These are phyloP conservation scores for Talaromyces piceae DNA, from an alignment of 2,329 filamentous ascomycete genomes.

Conservation along the genomic window DNA sequence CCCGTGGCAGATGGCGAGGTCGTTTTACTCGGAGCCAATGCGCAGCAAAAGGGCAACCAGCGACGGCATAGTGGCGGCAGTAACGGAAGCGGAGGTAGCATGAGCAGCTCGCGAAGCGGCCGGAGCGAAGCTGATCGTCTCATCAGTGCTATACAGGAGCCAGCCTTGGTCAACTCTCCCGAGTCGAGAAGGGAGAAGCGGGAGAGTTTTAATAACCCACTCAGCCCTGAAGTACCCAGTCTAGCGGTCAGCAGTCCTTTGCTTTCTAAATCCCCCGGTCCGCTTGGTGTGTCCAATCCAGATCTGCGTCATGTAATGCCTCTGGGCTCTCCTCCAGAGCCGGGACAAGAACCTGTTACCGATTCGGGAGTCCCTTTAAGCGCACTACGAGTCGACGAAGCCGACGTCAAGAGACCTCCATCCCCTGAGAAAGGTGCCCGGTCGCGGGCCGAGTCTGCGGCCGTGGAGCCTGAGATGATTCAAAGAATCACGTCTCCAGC, in stretches of 20 bases:
- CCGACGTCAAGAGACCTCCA: constrained; percentile 12
- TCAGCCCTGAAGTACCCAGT: not conserved
- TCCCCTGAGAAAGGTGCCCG: constrained; percentile 2
- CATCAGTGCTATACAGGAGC: constrained; percentile 37
- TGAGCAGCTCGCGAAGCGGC: constrained; percentile 26
- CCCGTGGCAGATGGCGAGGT: constrained; percentile 29
- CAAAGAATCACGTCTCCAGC: not conserved
- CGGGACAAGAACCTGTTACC: constrained; percentile 23
- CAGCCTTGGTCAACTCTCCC: constrained; percentile 14
- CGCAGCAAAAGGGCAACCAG: constrained; percentile 10
- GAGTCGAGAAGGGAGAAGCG: not conserved
- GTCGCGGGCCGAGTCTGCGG: constrained; percentile 3
- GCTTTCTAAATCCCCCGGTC: not conserved
- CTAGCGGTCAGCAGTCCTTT: not conserved
- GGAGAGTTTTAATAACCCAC: not conserved
- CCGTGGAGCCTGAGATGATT: constrained; percentile 1
- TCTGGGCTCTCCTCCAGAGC: constrained; percentile 16
- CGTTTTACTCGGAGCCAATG: constrained; percentile 26
- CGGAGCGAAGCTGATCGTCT: constrained; percentile 35
- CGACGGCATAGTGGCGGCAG: constrained; percentile 20
- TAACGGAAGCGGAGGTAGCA: constrained; percentile 25
- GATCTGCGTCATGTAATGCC: constrained; percentile 14
- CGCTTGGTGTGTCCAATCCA: not conserved
- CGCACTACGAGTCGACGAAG: constrained; percentile 23
- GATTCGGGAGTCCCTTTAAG: constrained; percentile 28